Base-by-base conservation (phyloP, 1,284 basidiomycete genomes). In the Fistulinella cinereoalba region DNA sequence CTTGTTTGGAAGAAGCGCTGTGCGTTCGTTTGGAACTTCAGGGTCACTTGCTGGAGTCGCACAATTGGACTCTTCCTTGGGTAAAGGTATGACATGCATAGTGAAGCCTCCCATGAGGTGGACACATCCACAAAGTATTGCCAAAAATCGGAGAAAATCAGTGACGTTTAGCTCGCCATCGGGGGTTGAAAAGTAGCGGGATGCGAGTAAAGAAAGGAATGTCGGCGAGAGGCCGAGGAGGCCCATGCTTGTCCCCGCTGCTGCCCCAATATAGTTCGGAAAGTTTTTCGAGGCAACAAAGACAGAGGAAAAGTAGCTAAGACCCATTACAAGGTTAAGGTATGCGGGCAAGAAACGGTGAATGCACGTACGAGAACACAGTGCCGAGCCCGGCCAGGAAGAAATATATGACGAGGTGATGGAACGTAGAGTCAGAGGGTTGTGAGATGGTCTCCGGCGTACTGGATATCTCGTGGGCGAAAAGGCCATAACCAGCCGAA, bases 141-240 rank as follows among this genome's bases (percentile, higher is more conserved):
- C 77, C 44, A 88, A 65, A 58, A 82, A 85, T 16, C 60, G 66
- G 33, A 83, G 69, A 60, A 79, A 89, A 18, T 55, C 58, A 2
- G 75, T 67, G n/a, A 85, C 72, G 43, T 85, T 65, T 5, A 90
- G 62, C 21, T 73, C 77, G 19, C 70, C 70, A 23, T 65, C 64
- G 2, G 68, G 54, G 36, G 71, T 63, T 6, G 76, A 80, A 64
- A 87, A 88, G 58, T 74, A 80, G 11, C 52, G 66, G 2, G 81
- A 77, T 4, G 83, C 85, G 34, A 89, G 52, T 22, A 76, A 51
- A n/a, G 86, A 83, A 7, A 89, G 72, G 53, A 86, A 79, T 19
- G 88, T 67, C 0, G 87, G 88, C 0, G 88, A 90, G 41, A 89
- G 73, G 18, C 87, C 85, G 56, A 88, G 88, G 23, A 88, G 67